Evolutionary conservation across 108 stramenopile species (phyloP), one percentile per base, ranked within the genome.

Genomic region (Asterionellopsis glacialis): DNA sequence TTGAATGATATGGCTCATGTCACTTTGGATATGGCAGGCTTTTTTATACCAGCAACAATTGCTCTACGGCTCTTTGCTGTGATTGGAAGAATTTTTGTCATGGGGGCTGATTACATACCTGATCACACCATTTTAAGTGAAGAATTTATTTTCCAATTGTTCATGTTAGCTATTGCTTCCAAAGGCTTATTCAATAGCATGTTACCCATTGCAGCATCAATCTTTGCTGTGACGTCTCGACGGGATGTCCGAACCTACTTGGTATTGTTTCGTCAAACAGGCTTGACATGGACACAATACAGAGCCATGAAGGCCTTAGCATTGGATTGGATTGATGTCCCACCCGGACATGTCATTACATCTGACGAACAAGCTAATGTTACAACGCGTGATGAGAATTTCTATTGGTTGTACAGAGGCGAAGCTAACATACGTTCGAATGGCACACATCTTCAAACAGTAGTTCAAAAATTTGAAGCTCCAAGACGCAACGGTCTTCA

Each of bases 1-100:
- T 42, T 72, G 2, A 53, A 64, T 7, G 61, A 55, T 47, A 57
- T 73, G 67, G 76, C 71, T 5, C 76, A 77, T 57, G 41, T 72
- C 18, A 55, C 67, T 21, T 47, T 77, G 52, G 76, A 77, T 59
- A 66, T 75, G 42, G 23, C 65, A 6, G 51, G 55, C 1, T 59
- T 66, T 21, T n/a, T 64, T 9, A 50, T 45, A 40, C 68, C 68
- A 22, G 69, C 65, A 19, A 55, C 44, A 19, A 56, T 43, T 44
- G 16, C 52, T 13, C 42, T 64, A 16, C 38, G 55, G 44, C 38
- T 59, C 23, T n/a, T 24, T 13, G 45, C 41, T 28, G 49, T 75
- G 26, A 15, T 66, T 25, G 74, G 74, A 21, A 57, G 74, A 55
- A n/a, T 75, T 11, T 70, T 59, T 51, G 69, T 27, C 54, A 65